These are phyloP conservation scores for Staphylotrichum tortipilum DNA, from an alignment of 495 filamentous ascomycete genomes.

Conservation along the genomic window DNA sequence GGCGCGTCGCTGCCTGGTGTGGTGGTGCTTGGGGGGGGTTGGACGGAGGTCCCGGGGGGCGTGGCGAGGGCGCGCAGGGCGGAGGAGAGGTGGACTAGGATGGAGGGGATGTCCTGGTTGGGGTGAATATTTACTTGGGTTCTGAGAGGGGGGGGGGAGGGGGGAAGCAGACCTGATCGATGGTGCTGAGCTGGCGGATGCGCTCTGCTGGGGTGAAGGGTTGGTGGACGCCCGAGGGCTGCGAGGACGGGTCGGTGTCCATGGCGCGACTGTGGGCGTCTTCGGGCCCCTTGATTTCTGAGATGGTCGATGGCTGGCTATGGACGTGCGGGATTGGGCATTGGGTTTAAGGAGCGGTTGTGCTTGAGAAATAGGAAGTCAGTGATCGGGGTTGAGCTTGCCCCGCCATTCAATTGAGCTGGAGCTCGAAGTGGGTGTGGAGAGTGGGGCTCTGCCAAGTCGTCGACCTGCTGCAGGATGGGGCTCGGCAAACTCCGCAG, in stretches of 20 bases:
- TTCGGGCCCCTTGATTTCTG: too few relatives aligned
- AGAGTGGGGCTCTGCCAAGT: too few relatives aligned
- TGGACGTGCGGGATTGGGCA: not conserved
- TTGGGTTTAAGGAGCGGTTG: too few relatives aligned
- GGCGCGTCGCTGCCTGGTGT: not conserved
- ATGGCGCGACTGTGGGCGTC: too few relatives aligned
- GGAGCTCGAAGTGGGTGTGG: too few relatives aligned
- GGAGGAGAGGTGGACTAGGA: constrained; percentile 59
- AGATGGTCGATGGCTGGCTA: not conserved
- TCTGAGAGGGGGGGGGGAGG: not conserved
- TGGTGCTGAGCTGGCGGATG: constrained; percentile 67
- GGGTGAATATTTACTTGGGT: not conserved
- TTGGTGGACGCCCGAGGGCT: constrained; percentile 19
- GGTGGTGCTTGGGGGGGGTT: not conserved
- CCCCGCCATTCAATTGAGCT: too few relatives aligned
- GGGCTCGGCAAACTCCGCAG: too few relatives aligned
- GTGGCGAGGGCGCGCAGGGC: constrained; percentile 64
- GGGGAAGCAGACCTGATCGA: constrained; percentile 51
- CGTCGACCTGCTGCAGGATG: too few relatives aligned
- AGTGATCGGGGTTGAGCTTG: too few relatives aligned
- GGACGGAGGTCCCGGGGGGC: constrained; percentile 28
- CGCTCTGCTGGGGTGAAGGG: constrained; percentile 58
- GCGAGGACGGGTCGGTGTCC: constrained; percentile 3
- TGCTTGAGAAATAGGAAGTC: too few relatives aligned
- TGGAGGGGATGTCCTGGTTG: constrained; percentile 36